Base-by-base conservation (phyloP, 257 asterid species). In the Capsicum chinense region DNA sequence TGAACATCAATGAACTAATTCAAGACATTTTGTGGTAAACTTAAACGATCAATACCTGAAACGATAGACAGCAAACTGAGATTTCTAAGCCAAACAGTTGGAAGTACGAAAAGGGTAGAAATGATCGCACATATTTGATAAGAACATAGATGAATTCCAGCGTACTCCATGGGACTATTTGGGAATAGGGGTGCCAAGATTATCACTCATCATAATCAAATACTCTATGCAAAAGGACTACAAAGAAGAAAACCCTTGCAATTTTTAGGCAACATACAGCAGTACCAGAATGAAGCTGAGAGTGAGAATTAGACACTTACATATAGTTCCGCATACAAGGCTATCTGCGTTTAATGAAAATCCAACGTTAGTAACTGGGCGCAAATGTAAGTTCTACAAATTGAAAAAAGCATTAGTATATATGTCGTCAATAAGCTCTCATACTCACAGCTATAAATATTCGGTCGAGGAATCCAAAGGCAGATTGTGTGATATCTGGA, bases 81-180 rank as follows among this genome's bases (percentile, higher is more conserved):
- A 71, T 96, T 92, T 78, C 93, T 86, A 79, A 94, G 98, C 95
- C 97, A 94, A 83, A 91, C 97, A 42, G 99, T 96, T 15, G 99
- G 98, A 66, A 96, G 98, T 87, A 96, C 92, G 35, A 94, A 82
- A n/a, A 96, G 86, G 83, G 98, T 90, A n/a, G 95, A 90, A 74
- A 80, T 67, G 26, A 94, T 88, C 21, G 97, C 98, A 81, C 94
- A 94, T 5, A 93, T 83, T 86, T 94, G 98, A 86, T 92, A 96
- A 9, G 98, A 91, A 86, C 88, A 81, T 44, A 96, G 92, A 89
- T 92, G 93, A 84, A 96, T 7, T 52, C 98, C 98, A 10, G 85
- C 92, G 58, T 94, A 57, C 15, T 90, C 92, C 85, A 91, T 39
- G 47, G 86, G 89, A 74, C 86, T 84, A 71, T 85, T 87, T 0